Percentiles rank a stretch among this genome's conserved stretches.
Conservation (phyloP, 306 rosid species). For the Prunus armeniaca region DNA sequence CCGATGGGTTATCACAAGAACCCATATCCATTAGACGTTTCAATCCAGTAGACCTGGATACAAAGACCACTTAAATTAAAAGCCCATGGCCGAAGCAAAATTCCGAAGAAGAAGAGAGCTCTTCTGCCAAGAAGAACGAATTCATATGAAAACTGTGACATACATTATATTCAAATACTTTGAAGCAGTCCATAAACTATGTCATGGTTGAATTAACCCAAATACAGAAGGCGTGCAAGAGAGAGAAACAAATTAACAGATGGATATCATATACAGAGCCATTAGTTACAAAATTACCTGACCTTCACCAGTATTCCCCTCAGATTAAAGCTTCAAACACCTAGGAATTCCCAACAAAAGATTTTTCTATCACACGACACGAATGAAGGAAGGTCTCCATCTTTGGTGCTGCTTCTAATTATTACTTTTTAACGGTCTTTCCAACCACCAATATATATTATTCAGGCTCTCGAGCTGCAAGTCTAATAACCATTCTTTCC, state of each 20-base stretch:
- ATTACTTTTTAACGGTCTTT: constrained; percentile 24
- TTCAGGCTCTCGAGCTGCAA: constrained; percentile 33
- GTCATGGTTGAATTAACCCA: constrained; percentile 37
- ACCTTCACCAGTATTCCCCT: constrained; percentile 31
- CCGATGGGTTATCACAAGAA: too few relatives aligned
- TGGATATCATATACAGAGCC: constrained; percentile 77
- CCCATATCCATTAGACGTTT: too few relatives aligned
- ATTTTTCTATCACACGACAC: constrained; percentile 15
- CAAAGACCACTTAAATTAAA: too few relatives aligned
- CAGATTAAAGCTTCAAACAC: constrained; percentile 32
- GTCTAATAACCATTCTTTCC: constrained; percentile 62
- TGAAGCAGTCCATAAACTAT: constrained; percentile 40
- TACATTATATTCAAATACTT: constrained; percentile 40
- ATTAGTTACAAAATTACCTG: constrained; percentile 58
- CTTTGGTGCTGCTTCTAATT: constrained; percentile 37
- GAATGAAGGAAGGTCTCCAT: constrained; percentile 18
- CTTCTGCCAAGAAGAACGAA: constrained; percentile 10
- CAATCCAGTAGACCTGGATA: too few relatives aligned
- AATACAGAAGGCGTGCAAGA: constrained; percentile 29
- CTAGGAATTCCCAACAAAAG: constrained; percentile 41
- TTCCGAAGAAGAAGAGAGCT: background rate
- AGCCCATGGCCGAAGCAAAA: too few relatives aligned
- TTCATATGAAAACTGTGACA: constrained; percentile 27
- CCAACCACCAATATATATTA: constrained; percentile 16
- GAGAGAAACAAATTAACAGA: constrained; percentile 38